These are phyloP conservation scores for Penicillium riverlandense DNA, from an alignment of 495 filamentous ascomycete genomes.

Conservation along the genomic window DNA sequence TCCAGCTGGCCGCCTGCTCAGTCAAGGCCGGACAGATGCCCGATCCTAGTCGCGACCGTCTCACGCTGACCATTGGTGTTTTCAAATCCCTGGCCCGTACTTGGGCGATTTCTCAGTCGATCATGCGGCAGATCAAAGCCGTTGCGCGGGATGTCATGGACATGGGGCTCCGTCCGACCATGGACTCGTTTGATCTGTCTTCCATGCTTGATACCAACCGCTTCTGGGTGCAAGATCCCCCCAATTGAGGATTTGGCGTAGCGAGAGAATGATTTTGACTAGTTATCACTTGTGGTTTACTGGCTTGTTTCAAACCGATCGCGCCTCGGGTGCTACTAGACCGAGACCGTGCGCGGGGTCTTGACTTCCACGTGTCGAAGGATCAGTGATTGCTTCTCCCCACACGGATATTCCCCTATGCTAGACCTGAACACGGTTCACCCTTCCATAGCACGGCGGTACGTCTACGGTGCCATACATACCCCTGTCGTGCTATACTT, in stretches of 20 bases:
- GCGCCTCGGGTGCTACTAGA: too few relatives aligned
- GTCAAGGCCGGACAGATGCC: constrained; percentile 65
- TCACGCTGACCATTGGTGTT: constrained; percentile 75
- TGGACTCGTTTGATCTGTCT: constrained; percentile 34
- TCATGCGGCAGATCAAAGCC: constrained; percentile 63
- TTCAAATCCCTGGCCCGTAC: constrained; percentile 65
- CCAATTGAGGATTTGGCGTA: constrained; percentile 6
- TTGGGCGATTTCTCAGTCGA: constrained; percentile 70
- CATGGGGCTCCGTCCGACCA: constrained; percentile 34
- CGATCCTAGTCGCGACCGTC: constrained; percentile 63
- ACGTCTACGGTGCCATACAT: too few relatives aligned
- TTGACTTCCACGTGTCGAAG: too few relatives aligned
- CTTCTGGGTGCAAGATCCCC: constrained; percentile 28
- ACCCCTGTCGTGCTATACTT: too few relatives aligned
- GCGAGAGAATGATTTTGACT: too few relatives aligned
- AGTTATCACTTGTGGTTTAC: too few relatives aligned
- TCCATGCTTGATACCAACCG: constrained; percentile 31
- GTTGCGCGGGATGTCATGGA: constrained; percentile 42
- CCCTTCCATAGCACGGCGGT: too few relatives aligned
- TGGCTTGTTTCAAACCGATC: too few relatives aligned
- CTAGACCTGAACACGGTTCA: too few relatives aligned
- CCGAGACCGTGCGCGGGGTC: too few relatives aligned
- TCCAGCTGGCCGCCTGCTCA: constrained; percentile 57
- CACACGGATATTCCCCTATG: too few relatives aligned
- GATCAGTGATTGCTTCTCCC: too few relatives aligned